phyloP scores from a whole-genome alignment of 2,329 filamentous ascomycete genomes.

The Dryadomyces quercus-mongolicae region DNA sequence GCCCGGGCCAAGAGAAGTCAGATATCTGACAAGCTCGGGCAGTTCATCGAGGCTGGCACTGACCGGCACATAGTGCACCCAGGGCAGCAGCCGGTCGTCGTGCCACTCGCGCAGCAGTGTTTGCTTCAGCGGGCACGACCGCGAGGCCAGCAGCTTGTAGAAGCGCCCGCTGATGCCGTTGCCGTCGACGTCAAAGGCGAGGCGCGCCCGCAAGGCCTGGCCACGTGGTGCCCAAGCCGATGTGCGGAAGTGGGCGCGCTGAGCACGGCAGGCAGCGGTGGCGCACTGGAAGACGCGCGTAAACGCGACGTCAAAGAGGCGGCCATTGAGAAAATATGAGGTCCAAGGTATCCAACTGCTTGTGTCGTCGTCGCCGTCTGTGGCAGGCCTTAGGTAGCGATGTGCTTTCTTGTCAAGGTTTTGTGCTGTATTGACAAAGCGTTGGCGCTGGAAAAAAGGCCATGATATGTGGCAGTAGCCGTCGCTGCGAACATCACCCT shows the following conservation, averaged over 20 bases:
- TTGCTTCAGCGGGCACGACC: conserved; percentile 35
- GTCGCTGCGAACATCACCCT: conserved; percentile 8
- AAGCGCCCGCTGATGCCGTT: conserved; percentile 43
- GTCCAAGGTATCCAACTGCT: conserved; percentile 16
- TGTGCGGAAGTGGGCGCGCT: conserved; percentile 11
- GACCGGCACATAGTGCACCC: conserved; percentile 45
- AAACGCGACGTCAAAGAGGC: conserved; percentile 15
- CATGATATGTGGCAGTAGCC: conserved; percentile 21
- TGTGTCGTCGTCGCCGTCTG: too few species aligned
- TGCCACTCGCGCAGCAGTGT: conserved; percentile 45
- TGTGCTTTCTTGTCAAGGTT: conserved; percentile 20
- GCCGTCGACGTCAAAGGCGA: conserved; percentile 42
- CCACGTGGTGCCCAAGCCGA: conserved; percentile 16
- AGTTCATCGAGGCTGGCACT: conserved; percentile 16
- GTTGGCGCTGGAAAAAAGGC: conserved; percentile 33
- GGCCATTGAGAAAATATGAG: conserved; percentile 21
- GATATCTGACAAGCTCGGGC: not conserved
- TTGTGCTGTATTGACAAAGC: conserved; percentile 27
- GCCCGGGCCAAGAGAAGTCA: not conserved
- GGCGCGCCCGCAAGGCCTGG: conserved; percentile 21
- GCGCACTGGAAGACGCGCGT: conserved; percentile 32
- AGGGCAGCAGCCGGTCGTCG: conserved; percentile 40
- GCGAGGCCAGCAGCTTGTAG: conserved; percentile 35
- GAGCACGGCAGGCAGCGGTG: not conserved
- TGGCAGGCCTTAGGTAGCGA: too few species aligned